Evolutionary conservation across 2,329 filamentous ascomycete species (phyloP).

Genomic region (Aspergillus aculeatinus): DNA sequence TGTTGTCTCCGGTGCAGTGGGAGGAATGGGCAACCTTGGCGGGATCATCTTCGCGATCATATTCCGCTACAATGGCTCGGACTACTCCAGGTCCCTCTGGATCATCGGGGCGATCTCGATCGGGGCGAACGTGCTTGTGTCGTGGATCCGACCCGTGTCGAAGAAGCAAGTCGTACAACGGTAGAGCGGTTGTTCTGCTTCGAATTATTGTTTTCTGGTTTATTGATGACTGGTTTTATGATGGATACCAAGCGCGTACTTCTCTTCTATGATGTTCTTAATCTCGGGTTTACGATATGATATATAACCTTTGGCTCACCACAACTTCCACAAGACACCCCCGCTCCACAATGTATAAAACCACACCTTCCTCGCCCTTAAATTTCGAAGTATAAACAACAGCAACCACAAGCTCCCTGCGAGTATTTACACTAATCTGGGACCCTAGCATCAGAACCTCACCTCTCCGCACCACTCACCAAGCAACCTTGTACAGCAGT

Average conservation of each 20-base stretch:
- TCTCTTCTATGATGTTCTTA: not conserved
- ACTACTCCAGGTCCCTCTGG: slow-evolving; percentile 73
- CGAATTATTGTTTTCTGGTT: not conserved
- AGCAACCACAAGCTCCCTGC: too few species aligned
- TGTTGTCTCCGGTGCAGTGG: slow-evolving; percentile 72
- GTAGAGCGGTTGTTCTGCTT: not conserved
- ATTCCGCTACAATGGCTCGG: slow-evolving; percentile 69
- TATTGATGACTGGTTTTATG: not conserved
- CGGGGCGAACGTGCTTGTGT: slow-evolving; percentile 64
- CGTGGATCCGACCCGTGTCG: slow-evolving; percentile 61
- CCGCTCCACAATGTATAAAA: too few species aligned
- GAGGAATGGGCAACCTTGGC: slow-evolving; percentile 78
- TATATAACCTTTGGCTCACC: too few species aligned
- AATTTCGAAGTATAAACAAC: too few species aligned
- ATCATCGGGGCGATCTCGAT: slow-evolving; percentile 78
- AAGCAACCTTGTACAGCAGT: too few species aligned
- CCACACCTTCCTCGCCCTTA: too few species aligned
- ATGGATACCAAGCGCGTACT: not conserved
- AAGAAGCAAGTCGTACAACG: slow-evolving; percentile 47
- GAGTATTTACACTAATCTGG: too few species aligned
- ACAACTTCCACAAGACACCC: too few species aligned
- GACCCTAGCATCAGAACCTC: too few species aligned
- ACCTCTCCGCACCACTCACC: too few species aligned
- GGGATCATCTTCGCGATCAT: slow-evolving; percentile 81
- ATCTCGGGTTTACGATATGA: not conserved